Conservation (phyloP, 345 rosid genomes). For the Capsella bursapastoris region DNA sequence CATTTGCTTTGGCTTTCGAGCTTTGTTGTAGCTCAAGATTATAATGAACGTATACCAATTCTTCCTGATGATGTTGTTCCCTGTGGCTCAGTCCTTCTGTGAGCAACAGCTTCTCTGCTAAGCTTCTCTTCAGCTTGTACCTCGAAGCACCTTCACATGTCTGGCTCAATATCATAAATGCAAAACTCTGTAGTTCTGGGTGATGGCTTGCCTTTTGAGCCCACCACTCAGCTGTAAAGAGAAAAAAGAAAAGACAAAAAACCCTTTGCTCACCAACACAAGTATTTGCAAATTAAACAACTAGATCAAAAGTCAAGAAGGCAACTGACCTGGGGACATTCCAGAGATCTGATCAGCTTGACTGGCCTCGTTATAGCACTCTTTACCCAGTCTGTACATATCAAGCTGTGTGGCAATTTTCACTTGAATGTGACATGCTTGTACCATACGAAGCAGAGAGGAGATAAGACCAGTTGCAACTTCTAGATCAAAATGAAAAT, state of each 20-base stretch:
- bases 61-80: slow-evolving; percentile 43
- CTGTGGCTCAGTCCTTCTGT: slow-evolving; percentile 31
- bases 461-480: slow-evolving; percentile 56
- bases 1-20: slow-evolving; percentile 29
- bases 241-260: background rate
- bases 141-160: slow-evolving; percentile 63
- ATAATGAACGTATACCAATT: slow-evolving; percentile 53
- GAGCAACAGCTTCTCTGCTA: slow-evolving; percentile 55
- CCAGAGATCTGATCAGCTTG: slow-evolving; percentile 44
- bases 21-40: slow-evolving; percentile 53
- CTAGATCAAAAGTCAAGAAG: slow-evolving; percentile 1
- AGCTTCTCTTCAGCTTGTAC: slow-evolving; percentile 53
- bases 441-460: slow-evolving; percentile 51
- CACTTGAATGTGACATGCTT: slow-evolving; percentile 20
- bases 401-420: slow-evolving; percentile 53
- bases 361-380: slow-evolving; percentile 59
- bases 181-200: slow-evolving; percentile 65
- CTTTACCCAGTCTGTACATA: slow-evolving; percentile 51
- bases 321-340: slow-evolving; percentile 52
- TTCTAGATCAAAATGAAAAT: slow-evolving; percentile 58
- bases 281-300: slow-evolving; percentile 7
- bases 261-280: slow-evolving; percentile 8
- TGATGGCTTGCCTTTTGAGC: slow-evolving; percentile 48
- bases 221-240: slow-evolving; percentile 69
- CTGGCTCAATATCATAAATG: slow-evolving; percentile 57